Conservation (phyloP, 1,284 basidiomycete species). For the Fomitopsis palustris region DNA sequence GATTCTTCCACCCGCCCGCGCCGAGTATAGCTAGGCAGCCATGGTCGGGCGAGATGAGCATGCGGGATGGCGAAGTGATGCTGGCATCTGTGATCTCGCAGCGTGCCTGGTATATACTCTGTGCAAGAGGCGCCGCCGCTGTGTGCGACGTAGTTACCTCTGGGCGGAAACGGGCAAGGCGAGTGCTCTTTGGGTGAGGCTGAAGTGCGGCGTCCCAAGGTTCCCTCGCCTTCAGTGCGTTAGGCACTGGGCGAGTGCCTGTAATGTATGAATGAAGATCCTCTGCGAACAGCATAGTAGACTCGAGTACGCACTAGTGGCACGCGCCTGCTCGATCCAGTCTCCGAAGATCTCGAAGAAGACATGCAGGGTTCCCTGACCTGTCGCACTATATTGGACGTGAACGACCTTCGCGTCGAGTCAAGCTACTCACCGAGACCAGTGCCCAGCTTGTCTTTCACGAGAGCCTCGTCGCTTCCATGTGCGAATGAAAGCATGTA, state of each 20-base stretch:
- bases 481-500: conserved; percentile 31
- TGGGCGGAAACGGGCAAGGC: conserved; percentile 32
- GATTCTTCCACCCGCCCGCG: conserved; percentile 35
- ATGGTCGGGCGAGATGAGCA: conserved; percentile 26
- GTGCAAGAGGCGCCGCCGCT: conserved; percentile 21
- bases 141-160: conserved; percentile 15
- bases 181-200: conserved; percentile 29
- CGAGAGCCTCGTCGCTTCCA: conserved; percentile 12
- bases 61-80: conserved; percentile 16
- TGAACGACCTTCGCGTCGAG: neutral
- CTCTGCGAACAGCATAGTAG: neutral
- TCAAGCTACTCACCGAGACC: neutral
- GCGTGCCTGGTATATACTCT: conserved; percentile 33
- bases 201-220: conserved; percentile 15
- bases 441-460: conserved; percentile 9
- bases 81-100: conserved; percentile 29
- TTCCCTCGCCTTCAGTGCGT: neutral
- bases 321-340: neutral
- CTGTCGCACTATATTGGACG: neutral
- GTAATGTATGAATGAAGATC: neutral
- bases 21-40: conserved; percentile 26
- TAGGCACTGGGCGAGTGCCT: neutral
- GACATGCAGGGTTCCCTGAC: conserved; percentile 3
- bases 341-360: conserved; percentile 4
- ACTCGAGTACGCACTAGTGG: conserved; percentile 1